Evolutionary conservation across 805 yeast species (phyloP).

Genomic region (Alloascoidea hylecoeti): DNA sequence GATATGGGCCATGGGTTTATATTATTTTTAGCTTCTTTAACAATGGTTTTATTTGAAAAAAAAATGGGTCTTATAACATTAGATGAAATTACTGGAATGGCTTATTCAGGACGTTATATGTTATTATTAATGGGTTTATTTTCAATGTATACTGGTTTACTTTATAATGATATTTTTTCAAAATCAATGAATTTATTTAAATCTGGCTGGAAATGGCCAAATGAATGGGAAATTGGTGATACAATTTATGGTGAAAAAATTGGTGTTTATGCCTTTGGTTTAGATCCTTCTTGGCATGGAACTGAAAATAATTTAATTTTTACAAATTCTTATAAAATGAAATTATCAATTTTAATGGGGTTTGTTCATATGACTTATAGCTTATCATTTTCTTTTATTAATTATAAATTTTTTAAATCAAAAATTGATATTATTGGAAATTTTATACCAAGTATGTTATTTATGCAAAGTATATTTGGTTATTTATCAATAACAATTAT

Average conservation of each 20-base stretch:
- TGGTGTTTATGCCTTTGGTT: slow-evolving; percentile 46
- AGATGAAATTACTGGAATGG: slow-evolving; percentile 72
- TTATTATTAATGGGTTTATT: slow-evolving; percentile 56
- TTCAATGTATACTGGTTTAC: slow-evolving; percentile 61
- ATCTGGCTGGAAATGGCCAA: slow-evolving; percentile 62
- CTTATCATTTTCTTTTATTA: slow-evolving; percentile 51
- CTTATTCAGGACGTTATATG: slow-evolving; percentile 57
- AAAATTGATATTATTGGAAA: slow-evolving; percentile 57
- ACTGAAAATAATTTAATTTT: slow-evolving; percentile 57
- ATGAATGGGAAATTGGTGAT: slow-evolving; percentile 32
- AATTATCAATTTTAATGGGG: slow-evolving; percentile 63
- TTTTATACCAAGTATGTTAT: slow-evolving; percentile 58
- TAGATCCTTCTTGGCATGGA: slow-evolving; percentile 75
- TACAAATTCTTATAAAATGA: slow-evolving; percentile 67
- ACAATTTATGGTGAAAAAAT: slow-evolving; percentile 29
- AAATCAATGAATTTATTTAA: slow-evolving; percentile 52
- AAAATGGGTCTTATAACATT: slow-evolving; percentile 38
- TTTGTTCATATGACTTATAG: slow-evolving; percentile 65
- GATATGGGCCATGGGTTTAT: slow-evolving; percentile 70
- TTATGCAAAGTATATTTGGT: slow-evolving; percentile 69
- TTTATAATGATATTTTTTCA: slow-evolving; percentile 62
- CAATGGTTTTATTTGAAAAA: slow-evolving; percentile 40
- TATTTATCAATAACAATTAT: slow-evolving; percentile 52
- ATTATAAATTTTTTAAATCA: slow-evolving; percentile 41
- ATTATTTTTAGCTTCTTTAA: slow-evolving; percentile 37